phyloP scores from a whole-genome alignment of 2,329 filamentous ascomycete species.

The Fusarium sp. region DNA sequence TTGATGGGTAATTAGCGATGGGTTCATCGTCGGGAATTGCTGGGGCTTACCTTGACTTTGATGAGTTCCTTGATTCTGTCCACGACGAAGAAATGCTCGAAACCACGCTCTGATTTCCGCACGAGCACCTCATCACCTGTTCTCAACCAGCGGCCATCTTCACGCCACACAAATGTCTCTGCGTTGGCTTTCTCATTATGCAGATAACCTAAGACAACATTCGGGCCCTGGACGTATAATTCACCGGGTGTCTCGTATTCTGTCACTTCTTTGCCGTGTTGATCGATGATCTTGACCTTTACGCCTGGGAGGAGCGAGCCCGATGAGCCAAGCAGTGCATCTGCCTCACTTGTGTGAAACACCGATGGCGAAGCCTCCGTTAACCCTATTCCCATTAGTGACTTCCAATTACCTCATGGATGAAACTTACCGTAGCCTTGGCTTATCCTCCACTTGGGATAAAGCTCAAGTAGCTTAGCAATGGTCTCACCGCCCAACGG shows the following conservation, averaged over 20 bases:
- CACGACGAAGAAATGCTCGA: conserved; percentile 87
- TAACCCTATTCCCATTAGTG: conserved; percentile 63
- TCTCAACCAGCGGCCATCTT: conserved; percentile 79
- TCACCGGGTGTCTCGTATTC: conserved; percentile 81
- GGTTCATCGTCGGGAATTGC: accelerated
- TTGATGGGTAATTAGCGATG: conserved; percentile 47
- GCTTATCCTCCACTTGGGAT: conserved; percentile 74
- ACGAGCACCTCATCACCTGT: conserved; percentile 89
- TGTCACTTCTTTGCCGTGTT: conserved; percentile 76
- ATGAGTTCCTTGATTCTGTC: conserved; percentile 81
- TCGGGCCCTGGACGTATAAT: conserved; percentile 81
- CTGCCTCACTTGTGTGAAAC: conserved; percentile 65
- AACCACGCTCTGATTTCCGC: conserved; percentile 70
- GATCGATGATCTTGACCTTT: conserved; percentile 73
- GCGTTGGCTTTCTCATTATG: conserved; percentile 86
- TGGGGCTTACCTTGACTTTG: conserved; percentile 75
- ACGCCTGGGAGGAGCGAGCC: conserved; percentile 75
- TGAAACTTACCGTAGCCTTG: conserved; percentile 76
- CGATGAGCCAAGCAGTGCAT: conserved; percentile 77
- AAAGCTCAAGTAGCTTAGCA: conserved; percentile 71
- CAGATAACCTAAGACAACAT: conserved; percentile 84
- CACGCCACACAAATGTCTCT: conserved; percentile 76
- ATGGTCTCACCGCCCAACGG: conserved; percentile 79
- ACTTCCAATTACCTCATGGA: accelerated
- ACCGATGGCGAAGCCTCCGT: conserved; percentile 81